Base-by-base conservation (phyloP, 768 basidiomycete species). In the Naganishia onofrii region DNA sequence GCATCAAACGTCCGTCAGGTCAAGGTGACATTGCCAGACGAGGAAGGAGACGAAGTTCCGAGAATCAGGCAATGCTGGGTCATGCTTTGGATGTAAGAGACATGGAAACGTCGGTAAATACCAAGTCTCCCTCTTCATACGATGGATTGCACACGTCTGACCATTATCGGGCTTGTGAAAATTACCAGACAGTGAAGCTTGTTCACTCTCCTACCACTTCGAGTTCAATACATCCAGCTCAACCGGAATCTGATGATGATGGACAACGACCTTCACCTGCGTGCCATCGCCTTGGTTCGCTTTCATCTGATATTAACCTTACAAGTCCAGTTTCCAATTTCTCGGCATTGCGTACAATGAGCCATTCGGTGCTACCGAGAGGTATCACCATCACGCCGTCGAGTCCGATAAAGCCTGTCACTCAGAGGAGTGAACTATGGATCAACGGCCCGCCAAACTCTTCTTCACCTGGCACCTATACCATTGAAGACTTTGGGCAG, bases 311-410 rank as follows among this genome's bases (percentile, higher is more conserved):
- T 8, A 13, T 7, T 12, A n/a, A 26, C 48, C 48, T 51, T 23
- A n/a, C 48, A n/a, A 51, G 48, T 51, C n/a, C 48, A 23, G n/a
- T 26, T 12, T 26, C 48, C 23, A 51, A 6, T n/a, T 51, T 26
- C 48, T 4, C 48, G 12, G 23, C 48, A 26, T 12, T 26, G 23
- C 48, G 48, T 7, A 51, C 48, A 51, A 23, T 51, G 48, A n/a
- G 7, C 48, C n/a, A n/a, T 51, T 21, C 48, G 15, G 48, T 26
- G n/a, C 23, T 73, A 13, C 74, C 74, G 8, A 31, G 46, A 9
- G 74, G 68, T 28, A 78, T 79, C 53, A 74, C 77, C 57, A 72
- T 79, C 44, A 79, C 77, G 3, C 78, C 78, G 12, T 76, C 74
- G 23, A 78, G 77, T 63, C 78, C 78, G 1, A 63, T 69, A 23